Evolutionary conservation across 805 yeast species (phyloP), one percentile per base, ranked within the genome.

Genomic region (Wickerhamomyces rabaulensis): DNA sequence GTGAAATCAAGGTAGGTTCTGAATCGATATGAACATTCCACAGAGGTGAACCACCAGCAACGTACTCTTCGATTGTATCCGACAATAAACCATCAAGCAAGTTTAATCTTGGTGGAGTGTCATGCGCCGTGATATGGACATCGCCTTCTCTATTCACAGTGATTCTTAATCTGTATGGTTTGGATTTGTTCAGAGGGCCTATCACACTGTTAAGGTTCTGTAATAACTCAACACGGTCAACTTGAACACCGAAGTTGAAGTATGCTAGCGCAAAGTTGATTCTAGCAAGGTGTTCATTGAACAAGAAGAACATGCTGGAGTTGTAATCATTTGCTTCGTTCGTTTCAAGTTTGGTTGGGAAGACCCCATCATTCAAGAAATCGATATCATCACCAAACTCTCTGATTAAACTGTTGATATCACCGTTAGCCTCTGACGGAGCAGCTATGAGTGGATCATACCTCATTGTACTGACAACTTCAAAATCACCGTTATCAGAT

Each of bases 11-110:
- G 1, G 77, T 71, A 1, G 80, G 70, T 26, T 71, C 64, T 0
- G 68, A 58, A 59, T 86, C 92, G 4, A 90, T 56, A 55, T 78
- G 80, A 0, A 89, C 80, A 19, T 73, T 77, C 82, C 86, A 90
- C 0, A 64, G 47, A 1, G 59, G 52, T 1, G 65, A 57, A 3
- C 51, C 51, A 22, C 40, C 38, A 5, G 22, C 20, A 0, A 47
- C 45, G 52, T 49, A 58, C 56, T 62, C 45, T 54, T 67, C 43
- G 39, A 44, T 29, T 52, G 58, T 35, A 16, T 57, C 52, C 23
- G 52, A 20, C 0, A 42, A 39, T 15, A 64, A 40, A 41, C 62
- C 54, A 62, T 54, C 56, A 50, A 66, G 50, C 56, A 70, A 25
- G 48, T 60, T 55, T 50, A 52, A 64, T 57, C 63, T 52, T 33